A percentile compares a stretch with the other conserved stretches of the same genome.
Conservation (phyloP, 495 filamentous ascomycete species). For the Venustampulla echinocandica region DNA sequence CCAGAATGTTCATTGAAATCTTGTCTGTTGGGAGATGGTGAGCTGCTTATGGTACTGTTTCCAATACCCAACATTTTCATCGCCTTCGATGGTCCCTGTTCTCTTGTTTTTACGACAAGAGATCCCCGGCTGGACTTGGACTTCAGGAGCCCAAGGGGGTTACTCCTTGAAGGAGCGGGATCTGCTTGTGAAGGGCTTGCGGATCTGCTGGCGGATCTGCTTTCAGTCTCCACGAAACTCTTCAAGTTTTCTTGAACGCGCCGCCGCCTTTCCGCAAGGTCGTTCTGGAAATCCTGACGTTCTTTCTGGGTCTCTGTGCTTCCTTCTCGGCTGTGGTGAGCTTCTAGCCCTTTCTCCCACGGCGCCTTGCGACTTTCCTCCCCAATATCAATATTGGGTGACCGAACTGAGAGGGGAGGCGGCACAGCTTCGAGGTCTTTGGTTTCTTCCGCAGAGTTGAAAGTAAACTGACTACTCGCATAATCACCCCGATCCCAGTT, state of each 20-base stretch:
- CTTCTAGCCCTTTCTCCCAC: constrained; percentile 33
- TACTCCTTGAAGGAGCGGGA: constrained; percentile 26
- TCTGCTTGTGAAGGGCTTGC: constrained; percentile 30
- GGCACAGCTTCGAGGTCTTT: constrained; percentile 1
- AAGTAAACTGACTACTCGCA: constrained; percentile 2
- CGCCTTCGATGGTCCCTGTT: constrained; percentile 47
- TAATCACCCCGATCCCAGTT: constrained; percentile 35
- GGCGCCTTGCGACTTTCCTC: constrained; percentile 7
- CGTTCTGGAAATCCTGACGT: constrained; percentile 68
- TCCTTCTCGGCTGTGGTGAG: constrained; percentile 30
- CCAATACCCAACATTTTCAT: constrained; percentile 67
- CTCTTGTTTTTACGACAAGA: constrained; percentile 35
- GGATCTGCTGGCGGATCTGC: constrained; percentile 45
- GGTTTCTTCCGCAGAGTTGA: neutral
- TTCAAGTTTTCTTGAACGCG: constrained; percentile 76
- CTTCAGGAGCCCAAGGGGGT: constrained; percentile 60
- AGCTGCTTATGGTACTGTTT: constrained; percentile 39
- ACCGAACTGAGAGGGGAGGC: constrained; percentile 27
- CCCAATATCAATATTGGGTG: constrained; percentile 21
- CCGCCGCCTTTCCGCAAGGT: constrained; percentile 67
- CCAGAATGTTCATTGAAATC: constrained; percentile 31
- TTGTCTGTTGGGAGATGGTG: constrained; percentile 36
- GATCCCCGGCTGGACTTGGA: constrained; percentile 57
- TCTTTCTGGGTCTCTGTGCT: constrained; percentile 58
- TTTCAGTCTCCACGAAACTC: constrained; percentile 59